Conservation (phyloP, 805 yeast species). For the Scheffersomyces lignosus region DNA sequence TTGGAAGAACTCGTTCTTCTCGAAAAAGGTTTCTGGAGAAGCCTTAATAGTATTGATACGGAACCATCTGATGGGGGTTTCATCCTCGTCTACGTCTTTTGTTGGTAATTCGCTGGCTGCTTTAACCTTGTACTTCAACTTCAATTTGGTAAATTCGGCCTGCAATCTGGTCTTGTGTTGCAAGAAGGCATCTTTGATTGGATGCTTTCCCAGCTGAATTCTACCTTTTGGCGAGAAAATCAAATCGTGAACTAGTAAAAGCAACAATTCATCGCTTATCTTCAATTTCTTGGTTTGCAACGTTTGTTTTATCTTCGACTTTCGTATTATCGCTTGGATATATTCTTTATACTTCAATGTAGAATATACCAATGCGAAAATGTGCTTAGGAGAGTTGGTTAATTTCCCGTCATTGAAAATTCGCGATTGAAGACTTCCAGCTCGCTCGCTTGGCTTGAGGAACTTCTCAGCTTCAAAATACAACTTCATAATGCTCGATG, state of each 20-base stretch:
- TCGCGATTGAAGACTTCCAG: constrained; percentile 37
- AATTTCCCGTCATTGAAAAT: constrained; percentile 35
- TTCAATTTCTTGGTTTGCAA: constrained; percentile 39
- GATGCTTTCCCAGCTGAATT: constrained; percentile 86
- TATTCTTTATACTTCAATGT: constrained; percentile 71
- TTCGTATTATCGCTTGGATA: constrained; percentile 60
- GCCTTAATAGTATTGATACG: constrained; percentile 67
- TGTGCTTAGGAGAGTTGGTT: constrained; percentile 70
- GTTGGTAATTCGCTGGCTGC: constrained; percentile 48
- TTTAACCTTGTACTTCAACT: constrained; percentile 67
- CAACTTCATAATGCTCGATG: constrained; percentile 45
- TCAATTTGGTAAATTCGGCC: constrained; percentile 79
- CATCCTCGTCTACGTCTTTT: constrained; percentile 50
- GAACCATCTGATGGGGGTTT: constrained; percentile 80
- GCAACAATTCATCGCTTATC: constrained; percentile 52
- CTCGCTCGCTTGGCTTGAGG: constrained; percentile 24
- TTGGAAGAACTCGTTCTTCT: constrained; percentile 36
- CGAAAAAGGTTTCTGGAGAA: constrained; percentile 35
- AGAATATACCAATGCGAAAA: constrained; percentile 80
- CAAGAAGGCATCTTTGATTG: constrained; percentile 77
- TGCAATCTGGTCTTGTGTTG: constrained; percentile 76
- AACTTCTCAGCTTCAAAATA: constrained; percentile 46
- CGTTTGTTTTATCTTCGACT: constrained; percentile 61
- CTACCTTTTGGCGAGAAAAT: constrained; percentile 73
- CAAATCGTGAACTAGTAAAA: constrained; percentile 78